These are phyloP conservation scores for Vigna hirtella DNA, from an alignment of 306 rosid species.

Conservation along the genomic window DNA sequence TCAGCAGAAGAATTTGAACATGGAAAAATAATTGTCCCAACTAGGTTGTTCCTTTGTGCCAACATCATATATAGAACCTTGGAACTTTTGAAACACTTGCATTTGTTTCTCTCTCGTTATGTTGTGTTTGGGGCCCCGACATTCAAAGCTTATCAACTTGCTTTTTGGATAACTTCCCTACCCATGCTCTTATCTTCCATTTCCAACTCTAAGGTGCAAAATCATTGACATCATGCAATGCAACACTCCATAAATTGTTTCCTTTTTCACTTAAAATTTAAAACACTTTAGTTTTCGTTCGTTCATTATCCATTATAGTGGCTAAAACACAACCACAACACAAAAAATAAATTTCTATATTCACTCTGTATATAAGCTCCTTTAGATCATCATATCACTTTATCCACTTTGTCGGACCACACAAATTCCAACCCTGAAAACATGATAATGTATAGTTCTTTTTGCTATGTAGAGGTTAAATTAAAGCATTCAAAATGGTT, in stretches of 20 bases:
- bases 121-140: conserved; percentile 38
- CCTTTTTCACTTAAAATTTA: too few relatives aligned
- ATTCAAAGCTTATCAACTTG: conserved; percentile 45
- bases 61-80: conserved; percentile 25
- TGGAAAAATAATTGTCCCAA: conserved; percentile 32
- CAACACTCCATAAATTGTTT: not conserved
- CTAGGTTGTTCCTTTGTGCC: conserved; percentile 22
- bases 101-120: conserved; percentile 21
- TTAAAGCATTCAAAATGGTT: too few relatives aligned
- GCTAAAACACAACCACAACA: too few relatives aligned
- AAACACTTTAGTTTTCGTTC: too few relatives aligned
- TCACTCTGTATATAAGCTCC: too few relatives aligned
- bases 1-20: conserved; percentile 47
- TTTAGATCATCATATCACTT: too few relatives aligned
- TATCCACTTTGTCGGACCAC: too few relatives aligned
- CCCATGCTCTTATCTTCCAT: conserved; percentile 46
- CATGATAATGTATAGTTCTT: too few relatives aligned
- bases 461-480: too few relatives aligned
- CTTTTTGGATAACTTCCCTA: conserved; percentile 42
- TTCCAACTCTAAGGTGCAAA: conserved; percentile 35
- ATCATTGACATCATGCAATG: conserved; percentile 27
- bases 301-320: too few relatives aligned
- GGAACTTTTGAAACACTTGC: not conserved
- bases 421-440: too few relatives aligned
- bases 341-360: too few relatives aligned